A percentile compares a stretch with the other conserved stretches of the same genome.
Evolutionary conservation across 306 rosid genomes (phyloP).

Genomic region (Trichosanthes cucumerina): DNA sequence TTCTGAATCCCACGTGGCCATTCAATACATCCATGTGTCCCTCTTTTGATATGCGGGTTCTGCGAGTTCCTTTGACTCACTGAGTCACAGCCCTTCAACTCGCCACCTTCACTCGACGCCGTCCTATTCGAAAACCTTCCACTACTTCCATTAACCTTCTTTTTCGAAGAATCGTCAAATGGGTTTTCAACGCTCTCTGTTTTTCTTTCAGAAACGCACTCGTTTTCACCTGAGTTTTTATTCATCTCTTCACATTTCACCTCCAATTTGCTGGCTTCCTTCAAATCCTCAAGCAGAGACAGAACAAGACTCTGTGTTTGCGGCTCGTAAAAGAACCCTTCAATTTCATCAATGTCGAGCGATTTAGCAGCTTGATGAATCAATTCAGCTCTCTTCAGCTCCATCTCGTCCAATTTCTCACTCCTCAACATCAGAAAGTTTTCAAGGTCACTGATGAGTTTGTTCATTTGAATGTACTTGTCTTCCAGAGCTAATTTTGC

Average conservation of each 20-base stretch:
- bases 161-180: background rate
- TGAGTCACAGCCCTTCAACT: conserved; percentile 14
- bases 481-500: conserved; percentile 51
- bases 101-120: conserved; percentile 9
- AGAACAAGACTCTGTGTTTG: conserved; percentile 16
- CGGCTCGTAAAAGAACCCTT: conserved; percentile 24
- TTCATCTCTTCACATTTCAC: conserved; percentile 15
- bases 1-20: conserved; percentile 41
- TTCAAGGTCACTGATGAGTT: conserved; percentile 29
- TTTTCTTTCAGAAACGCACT: conserved; percentile 1
- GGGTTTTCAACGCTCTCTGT: background rate
- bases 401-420: conserved; percentile 19
- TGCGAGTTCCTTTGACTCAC: conserved; percentile 12
- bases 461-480: conserved; percentile 35
- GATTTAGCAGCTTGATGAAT: conserved; percentile 28
- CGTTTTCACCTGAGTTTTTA: background rate
- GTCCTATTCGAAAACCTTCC: conserved; percentile 15
- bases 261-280: conserved; percentile 5
- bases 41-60: conserved; percentile 63
- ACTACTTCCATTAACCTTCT: background rate
- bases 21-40: conserved; percentile 49
- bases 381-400: conserved; percentile 29
- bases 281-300: conserved; percentile 24
- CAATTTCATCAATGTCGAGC: conserved; percentile 18
- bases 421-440: conserved; percentile 30